These are phyloP conservation scores for Acanthamoeba triangularis DNA, from an alignment of 208 protist genomes.

Conservation along the genomic window DNA sequence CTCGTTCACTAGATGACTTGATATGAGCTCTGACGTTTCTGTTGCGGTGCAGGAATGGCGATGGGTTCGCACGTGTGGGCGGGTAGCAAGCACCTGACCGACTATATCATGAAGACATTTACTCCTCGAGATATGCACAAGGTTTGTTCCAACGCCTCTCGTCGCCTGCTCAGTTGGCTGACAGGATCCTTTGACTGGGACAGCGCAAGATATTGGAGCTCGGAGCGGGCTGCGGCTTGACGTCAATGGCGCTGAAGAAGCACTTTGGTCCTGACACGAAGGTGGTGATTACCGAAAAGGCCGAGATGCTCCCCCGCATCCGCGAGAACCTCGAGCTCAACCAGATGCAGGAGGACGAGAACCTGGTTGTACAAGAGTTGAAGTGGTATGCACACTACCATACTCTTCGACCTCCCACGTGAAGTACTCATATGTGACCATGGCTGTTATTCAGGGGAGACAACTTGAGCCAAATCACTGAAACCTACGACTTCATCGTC, in stretches of 20 bases:
- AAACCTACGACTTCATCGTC: slow-evolving; percentile 46
- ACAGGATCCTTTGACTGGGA: not conserved
- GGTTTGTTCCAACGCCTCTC: not conserved
- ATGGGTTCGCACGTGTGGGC: slow-evolving; percentile 68
- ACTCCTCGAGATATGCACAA: slow-evolving; percentile 2
- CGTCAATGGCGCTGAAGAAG: slow-evolving; percentile 38
- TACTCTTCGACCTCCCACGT: not conserved
- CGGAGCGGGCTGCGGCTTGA: slow-evolving; percentile 31
- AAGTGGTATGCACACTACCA: not conserved
- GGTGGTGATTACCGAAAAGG: slow-evolving; percentile 35
- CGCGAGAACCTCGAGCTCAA: slow-evolving; percentile 40
- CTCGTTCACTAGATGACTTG: not conserved
- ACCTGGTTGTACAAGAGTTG: slow-evolving; percentile 36
- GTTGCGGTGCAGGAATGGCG: not conserved
- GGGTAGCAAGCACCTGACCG: slow-evolving; percentile 24
- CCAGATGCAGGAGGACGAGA: slow-evolving; percentile 43
- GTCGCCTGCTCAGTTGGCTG: not conserved
- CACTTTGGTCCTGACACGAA: slow-evolving; percentile 6
- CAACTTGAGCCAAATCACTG: slow-evolving; percentile 22
- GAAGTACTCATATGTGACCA: not conserved
- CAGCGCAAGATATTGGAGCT: slow-evolving; percentile 45
- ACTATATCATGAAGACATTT: slow-evolving; percentile 39
- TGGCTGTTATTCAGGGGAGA: not conserved
- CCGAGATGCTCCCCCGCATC: not conserved
- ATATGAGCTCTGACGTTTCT: not conserved